Conservation (phyloP, 306 rosid genomes). For the Prunus kanzakura region DNA sequence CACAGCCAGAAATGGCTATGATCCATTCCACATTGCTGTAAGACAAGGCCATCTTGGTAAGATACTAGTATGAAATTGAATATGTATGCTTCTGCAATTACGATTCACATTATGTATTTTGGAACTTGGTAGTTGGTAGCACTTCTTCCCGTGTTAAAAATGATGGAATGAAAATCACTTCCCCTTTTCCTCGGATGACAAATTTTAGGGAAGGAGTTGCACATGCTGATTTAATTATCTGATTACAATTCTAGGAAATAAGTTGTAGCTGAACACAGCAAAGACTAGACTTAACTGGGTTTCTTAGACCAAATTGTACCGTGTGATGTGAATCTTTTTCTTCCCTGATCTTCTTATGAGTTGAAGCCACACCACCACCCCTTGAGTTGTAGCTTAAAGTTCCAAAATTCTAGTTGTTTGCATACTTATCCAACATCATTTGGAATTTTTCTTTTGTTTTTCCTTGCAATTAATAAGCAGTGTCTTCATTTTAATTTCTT, state of each 20-base stretch:
- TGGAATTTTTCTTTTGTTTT: no score
- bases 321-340: not conserved
- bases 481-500: not conserved
- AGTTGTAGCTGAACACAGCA: not conserved
- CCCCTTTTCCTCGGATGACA: not conserved
- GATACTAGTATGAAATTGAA: not conserved
- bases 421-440: not conserved
- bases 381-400: not conserved
- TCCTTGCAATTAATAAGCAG: no score
- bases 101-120: not conserved
- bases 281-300: not conserved
- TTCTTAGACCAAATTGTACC: not conserved
- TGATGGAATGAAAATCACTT: no score
- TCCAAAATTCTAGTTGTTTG: not conserved
- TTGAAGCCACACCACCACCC: no score
- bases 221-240: not conserved
- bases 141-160: not conserved
- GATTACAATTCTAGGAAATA: not conserved
- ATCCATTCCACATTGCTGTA: constrained; percentile 83
- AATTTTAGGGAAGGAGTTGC: not conserved
- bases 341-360: not conserved
- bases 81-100: not conserved
- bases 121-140: not conserved
- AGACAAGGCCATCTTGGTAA: constrained; percentile 96
- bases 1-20: constrained; percentile 74